A percentile compares a stretch with the other conserved stretches of the same genome.
Evolutionary conservation across 768 basidiomycete genomes (phyloP).

Genomic region (Mycena venus): DNA sequence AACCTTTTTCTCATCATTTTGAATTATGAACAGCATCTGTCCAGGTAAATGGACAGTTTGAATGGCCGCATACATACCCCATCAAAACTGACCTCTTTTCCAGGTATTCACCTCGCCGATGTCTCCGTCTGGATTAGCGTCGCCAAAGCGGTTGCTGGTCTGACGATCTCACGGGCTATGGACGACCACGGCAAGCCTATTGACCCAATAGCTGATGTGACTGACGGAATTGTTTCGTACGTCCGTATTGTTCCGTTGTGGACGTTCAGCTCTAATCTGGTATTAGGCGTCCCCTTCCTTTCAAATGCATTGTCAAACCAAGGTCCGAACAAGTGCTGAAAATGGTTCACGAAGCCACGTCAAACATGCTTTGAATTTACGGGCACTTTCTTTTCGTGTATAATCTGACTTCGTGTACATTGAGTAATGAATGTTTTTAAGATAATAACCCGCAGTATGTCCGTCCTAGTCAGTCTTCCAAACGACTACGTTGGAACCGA

Average conservation of each 20-base stretch:
- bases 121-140: slow-evolving; percentile 35
- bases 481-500: background rate
- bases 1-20: background rate
- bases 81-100: background rate
- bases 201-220: slow-evolving; percentile 30
- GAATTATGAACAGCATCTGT: background rate
- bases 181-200: slow-evolving; percentile 37
- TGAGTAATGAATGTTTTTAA: background rate
- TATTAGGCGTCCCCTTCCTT: slow-evolving; percentile 27
- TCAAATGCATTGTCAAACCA: slow-evolving; percentile 32
- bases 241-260: background rate
- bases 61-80: background rate
- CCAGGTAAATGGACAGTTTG: background rate
- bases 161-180: slow-evolving; percentile 36
- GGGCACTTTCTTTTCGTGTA: background rate
- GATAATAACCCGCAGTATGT: background rate
- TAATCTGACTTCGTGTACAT: too few relatives aligned
- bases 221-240: slow-evolving; percentile 33
- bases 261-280: too few relatives aligned
- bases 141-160: slow-evolving; percentile 36
- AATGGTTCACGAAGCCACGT: slow-evolving; percentile 23
- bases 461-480: slow-evolving; percentile 1
- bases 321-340: slow-evolving; percentile 21
- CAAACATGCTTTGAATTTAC: background rate
- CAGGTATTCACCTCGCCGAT: slow-evolving; percentile 34